Conservation (phyloP, 164 flowering plant species). For the Annona squamosa region DNA sequence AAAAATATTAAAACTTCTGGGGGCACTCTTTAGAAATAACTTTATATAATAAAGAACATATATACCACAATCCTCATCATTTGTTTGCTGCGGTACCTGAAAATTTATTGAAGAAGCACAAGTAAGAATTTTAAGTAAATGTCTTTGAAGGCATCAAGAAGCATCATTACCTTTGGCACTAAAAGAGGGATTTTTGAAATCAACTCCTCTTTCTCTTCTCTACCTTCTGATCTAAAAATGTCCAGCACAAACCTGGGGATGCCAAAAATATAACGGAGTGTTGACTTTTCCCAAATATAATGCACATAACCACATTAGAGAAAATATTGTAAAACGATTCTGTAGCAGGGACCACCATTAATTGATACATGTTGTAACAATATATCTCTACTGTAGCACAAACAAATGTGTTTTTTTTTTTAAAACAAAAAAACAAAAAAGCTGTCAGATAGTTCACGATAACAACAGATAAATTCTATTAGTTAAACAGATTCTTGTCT, state of each 20-base stretch:
- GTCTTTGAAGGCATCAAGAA: not conserved
- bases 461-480: too few species aligned
- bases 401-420: not conserved
- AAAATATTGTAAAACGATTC: too few species aligned
- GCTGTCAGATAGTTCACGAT: too few species aligned
- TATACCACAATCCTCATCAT: constrained; percentile 54
- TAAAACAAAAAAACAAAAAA: not conserved
- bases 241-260: constrained; percentile 57
- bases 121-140: constrained; percentile 2
- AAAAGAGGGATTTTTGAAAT: constrained; percentile 50
- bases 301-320: not conserved
- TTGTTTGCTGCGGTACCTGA: constrained; percentile 76
- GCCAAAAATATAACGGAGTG: not conserved
- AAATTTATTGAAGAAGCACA: constrained; percentile 3
- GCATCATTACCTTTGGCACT: constrained; percentile 51
- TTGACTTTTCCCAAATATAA: not conserved
- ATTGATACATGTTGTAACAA: not conserved
- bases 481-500: too few species aligned
- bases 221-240: constrained; percentile 38
- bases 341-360: not conserved
- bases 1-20: constrained; percentile 41
- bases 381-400: not conserved
- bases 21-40: constrained; percentile 56
- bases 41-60: constrained; percentile 61
- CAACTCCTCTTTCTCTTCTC: constrained; percentile 22